Percentiles rank a stretch among this genome's conserved stretches.
Conservation (phyloP, 352 stramenopile species). For the Pythium angustatum region DNA sequence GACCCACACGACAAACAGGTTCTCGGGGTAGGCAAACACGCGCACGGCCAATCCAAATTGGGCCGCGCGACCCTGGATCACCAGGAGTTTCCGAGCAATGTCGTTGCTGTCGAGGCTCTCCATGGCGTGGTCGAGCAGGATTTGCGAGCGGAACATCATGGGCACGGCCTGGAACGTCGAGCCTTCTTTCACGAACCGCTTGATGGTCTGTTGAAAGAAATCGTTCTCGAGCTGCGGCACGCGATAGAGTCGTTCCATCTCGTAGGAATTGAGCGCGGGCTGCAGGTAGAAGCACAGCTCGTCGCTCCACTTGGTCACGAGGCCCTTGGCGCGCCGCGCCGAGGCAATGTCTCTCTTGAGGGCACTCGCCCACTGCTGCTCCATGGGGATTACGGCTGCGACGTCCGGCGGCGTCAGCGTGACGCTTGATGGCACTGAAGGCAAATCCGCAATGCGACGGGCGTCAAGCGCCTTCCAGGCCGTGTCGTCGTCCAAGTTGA, state of each 20-base stretch:
- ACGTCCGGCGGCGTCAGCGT: constrained; percentile 38
- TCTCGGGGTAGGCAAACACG: constrained; percentile 79
- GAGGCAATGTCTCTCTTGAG: constrained; percentile 48
- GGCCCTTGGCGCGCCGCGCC: constrained; percentile 41
- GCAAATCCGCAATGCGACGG: constrained; percentile 47
- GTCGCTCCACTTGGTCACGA: constrained; percentile 74
- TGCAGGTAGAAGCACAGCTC: constrained; percentile 78
- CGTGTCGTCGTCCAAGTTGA: constrained; percentile 60
- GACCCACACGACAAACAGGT: constrained; percentile 68
- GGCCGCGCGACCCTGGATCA: constrained; percentile 50
- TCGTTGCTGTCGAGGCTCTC: constrained; percentile 43
- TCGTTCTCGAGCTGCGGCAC: constrained; percentile 68
- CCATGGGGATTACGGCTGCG: constrained; percentile 31
- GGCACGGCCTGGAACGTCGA: constrained; percentile 89
- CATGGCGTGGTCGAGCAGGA: constrained; percentile 38
- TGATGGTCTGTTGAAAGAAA: constrained; percentile 85
- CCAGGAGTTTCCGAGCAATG: constrained; percentile 62
- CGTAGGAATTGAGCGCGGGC: constrained; percentile 86
- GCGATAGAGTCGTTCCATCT: constrained; percentile 76
- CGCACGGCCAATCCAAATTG: constrained; percentile 76
- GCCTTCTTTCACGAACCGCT: constrained; percentile 69
- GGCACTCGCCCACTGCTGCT: constrained; percentile 49
- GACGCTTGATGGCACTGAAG: constrained; percentile 32
- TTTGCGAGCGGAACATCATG: constrained; percentile 47
- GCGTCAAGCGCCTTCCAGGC: constrained; percentile 67